Base-by-base conservation (phyloP, 2,329 filamentous ascomycete genomes). In the Knufia petricola region DNA sequence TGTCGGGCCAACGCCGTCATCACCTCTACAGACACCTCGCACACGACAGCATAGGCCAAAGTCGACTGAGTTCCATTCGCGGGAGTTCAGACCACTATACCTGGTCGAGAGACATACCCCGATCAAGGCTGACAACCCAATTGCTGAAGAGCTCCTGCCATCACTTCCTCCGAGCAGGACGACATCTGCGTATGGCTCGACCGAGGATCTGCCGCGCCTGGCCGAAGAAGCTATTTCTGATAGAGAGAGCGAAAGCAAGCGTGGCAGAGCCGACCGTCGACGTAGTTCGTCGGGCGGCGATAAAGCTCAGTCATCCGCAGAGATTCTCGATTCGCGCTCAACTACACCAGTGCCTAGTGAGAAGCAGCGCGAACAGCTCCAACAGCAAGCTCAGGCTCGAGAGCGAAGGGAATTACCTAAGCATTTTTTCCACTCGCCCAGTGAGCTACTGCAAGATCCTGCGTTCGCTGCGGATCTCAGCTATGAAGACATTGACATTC, bases 31-130 rank as follows among this genome's bases (percentile, higher is more conserved):
- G 15, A 58, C 62, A 13, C 41, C 59, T 28, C 56, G 61, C n/a
- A 61, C 63, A 10, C 67, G 71, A 26, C 70, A 73, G 52, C 63
- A 64, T 39, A 70, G 74, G 30, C 65, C 69, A 1, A 67, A 65
- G 46, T 78, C 75, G 1, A 67, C 68, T 3, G 74, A 78, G 52
- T 77, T 77, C 60, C 71, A 67, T 51, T 66, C 65, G 15, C 77
- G 77, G 48, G 87, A 92, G 61, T 82, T 89, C 59, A 82, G 85
- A 56, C 89, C 89, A 0, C 69, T 95, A 7, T 90, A 85, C 65
- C 79, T 95, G 19, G 78, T 94, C 4, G 85, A 94, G 63, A 80
- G 73, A 24, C 77, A 74, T 55, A 66, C 69, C 17, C 54, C 61
- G 8, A 60, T 55, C 15, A 73, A 74, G 58, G 60, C 63, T 15